phyloP scores from a whole-genome alignment of 2,329 filamentous ascomycete species.

The Aspergillus neotritici region DNA sequence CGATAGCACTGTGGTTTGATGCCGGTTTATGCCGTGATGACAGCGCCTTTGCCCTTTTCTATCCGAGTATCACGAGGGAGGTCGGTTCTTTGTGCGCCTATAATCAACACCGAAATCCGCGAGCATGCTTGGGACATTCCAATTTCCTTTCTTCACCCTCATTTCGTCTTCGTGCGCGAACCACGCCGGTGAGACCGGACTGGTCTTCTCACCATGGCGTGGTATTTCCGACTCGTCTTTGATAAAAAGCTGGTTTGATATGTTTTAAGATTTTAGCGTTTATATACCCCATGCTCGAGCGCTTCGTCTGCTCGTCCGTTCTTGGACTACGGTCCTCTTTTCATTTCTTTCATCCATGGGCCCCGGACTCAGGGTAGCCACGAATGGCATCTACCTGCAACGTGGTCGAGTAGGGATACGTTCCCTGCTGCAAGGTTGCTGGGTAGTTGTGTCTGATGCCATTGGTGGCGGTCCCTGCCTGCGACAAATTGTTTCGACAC shows the following conservation, averaged over 20 bases:
- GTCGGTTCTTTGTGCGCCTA: constrained; percentile 2
- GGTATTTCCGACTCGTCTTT: constrained; percentile 4
- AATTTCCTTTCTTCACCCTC: constrained; percentile 11
- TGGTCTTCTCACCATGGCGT: constrained; percentile 6
- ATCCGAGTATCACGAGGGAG: too few relatives aligned
- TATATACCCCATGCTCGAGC: constrained; percentile 29
- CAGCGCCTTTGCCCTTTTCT: constrained; percentile 24
- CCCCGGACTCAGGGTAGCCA: too few relatives aligned
- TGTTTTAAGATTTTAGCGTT: constrained; percentile 22
- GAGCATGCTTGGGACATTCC: constrained; percentile 14
- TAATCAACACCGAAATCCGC: not conserved
- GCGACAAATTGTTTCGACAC: not conserved
- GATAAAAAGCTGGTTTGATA: constrained; percentile 15
- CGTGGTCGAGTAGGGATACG: too few relatives aligned
- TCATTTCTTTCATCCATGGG: constrained; percentile 1
- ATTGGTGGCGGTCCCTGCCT: not conserved
- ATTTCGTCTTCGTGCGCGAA: constrained; percentile 7
- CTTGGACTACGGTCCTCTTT: constrained; percentile 8
- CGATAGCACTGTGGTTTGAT: constrained; percentile 17
- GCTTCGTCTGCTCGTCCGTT: constrained; percentile 16
- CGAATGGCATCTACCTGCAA: too few relatives aligned
- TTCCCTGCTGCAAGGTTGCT: too few relatives aligned
- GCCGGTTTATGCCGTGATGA: constrained; percentile 35
- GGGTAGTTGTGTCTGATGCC: constrained; percentile 3
- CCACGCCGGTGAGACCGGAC: constrained; percentile 12